These are phyloP conservation scores for Macrolepiota fuliginosa DNA, from an alignment of 768 basidiomycete genomes.

Conservation along the genomic window DNA sequence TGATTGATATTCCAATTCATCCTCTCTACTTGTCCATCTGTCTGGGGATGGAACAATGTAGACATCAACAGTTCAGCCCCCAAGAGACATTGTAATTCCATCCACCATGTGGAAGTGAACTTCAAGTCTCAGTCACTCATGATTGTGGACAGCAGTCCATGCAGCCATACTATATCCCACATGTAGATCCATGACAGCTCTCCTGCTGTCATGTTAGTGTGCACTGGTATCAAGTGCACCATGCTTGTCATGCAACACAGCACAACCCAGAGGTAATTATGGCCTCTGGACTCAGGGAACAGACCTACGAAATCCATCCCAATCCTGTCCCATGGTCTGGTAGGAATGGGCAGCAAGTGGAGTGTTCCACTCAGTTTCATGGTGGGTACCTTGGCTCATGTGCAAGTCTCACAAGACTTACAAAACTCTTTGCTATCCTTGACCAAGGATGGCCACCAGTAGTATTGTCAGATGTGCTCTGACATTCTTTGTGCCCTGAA, in stretches of 20 bases:
- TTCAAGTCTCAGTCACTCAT: slow-evolving; percentile 31
- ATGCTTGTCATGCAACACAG: slow-evolving; percentile 28
- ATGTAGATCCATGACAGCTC: slow-evolving; percentile 29
- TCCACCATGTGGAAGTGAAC: slow-evolving; percentile 37
- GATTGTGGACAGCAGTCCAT: slow-evolving; percentile 27
- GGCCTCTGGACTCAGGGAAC: slow-evolving; percentile 25
- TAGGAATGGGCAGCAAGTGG: slow-evolving; percentile 26
- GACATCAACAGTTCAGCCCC: slow-evolving; percentile 31
- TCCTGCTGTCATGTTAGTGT: slow-evolving; percentile 20
- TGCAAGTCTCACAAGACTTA: slow-evolving; percentile 21
- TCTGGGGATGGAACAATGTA: slow-evolving; percentile 40
- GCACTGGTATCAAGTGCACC: slow-evolving; percentile 30
- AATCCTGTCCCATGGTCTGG: slow-evolving; percentile 32
- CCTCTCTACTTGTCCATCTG: slow-evolving; percentile 30
- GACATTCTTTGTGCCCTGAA: slow-evolving; percentile 24
- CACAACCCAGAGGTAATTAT: slow-evolving; percentile 29
- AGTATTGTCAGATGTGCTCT: slow-evolving; percentile 29
- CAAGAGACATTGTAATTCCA: slow-evolving; percentile 20
- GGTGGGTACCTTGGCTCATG: slow-evolving; percentile 18
- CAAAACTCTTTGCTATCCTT: slow-evolving; percentile 23
- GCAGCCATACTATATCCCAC: slow-evolving; percentile 25
- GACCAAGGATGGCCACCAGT: slow-evolving; percentile 29
- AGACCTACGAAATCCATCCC: slow-evolving; percentile 39
- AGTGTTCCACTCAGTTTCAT: slow-evolving; percentile 24
- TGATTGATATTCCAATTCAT: slow-evolving; percentile 27